Conservation (phyloP, 2,329 filamentous ascomycete species). For the Albophoma yamanashiensis region DNA sequence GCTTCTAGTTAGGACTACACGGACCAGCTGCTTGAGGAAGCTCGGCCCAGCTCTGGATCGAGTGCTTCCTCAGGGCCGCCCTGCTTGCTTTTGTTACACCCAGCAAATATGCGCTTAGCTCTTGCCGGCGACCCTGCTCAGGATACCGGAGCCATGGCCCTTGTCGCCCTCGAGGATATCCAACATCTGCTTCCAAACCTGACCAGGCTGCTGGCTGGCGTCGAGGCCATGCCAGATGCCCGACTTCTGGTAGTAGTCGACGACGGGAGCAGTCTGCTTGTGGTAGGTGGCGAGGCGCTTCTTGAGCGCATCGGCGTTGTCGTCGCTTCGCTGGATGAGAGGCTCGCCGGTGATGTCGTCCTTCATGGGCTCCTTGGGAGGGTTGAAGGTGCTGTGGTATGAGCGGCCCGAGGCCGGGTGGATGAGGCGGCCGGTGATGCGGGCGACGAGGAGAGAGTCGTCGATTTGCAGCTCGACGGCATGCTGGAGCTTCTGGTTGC, state of each 20-base stretch:
- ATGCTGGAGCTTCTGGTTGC: constrained; percentile 81
- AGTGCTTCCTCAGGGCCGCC: neutral
- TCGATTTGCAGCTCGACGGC: constrained; percentile 96
- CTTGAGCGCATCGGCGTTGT: constrained; percentile 92
- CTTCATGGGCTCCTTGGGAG: constrained; percentile 85
- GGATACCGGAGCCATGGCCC: constrained; percentile 25
- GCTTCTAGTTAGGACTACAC: neutral
- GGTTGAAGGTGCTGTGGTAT: constrained; percentile 99
- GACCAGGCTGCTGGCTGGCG: constrained; percentile 87
- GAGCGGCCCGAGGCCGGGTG: constrained; percentile 93
- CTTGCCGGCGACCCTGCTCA: constrained; percentile 23
- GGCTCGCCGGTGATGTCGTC: constrained; percentile 97
- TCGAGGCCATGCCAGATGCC: constrained; percentile 96
- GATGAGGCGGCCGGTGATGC: constrained; percentile 91
- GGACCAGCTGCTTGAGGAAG: neutral
- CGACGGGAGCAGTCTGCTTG: constrained; percentile 83
- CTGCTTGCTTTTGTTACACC: neutral
- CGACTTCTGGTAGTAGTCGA: constrained; percentile 92
- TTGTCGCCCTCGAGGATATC: constrained; percentile 63
- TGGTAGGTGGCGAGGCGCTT: constrained; percentile 94
- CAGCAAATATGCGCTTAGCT: constrained; percentile 10
- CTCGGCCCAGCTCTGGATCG: neutral
- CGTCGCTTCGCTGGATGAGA: constrained; percentile 89
- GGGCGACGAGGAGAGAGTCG: constrained; percentile 82
- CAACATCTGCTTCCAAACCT: constrained; percentile 91